Conservation (phyloP, 2,329 filamentous ascomycete species). For the Colletotrichum magnum region DNA sequence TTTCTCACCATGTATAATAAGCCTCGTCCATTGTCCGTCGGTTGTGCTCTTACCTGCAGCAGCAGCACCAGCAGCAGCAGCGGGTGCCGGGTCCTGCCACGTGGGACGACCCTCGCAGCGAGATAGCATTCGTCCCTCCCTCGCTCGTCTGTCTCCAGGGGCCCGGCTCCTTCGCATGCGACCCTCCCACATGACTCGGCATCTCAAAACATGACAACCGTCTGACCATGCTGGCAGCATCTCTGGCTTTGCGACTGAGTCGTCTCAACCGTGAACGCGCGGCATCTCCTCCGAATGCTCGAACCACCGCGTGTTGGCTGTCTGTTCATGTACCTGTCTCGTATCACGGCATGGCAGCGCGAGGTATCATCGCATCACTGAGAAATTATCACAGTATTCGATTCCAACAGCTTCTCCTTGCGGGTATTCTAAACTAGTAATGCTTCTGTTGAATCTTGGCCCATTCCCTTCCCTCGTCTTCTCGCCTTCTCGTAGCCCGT, state of each 20-base stretch:
- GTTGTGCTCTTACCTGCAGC: not conserved
- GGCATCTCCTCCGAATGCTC: not conserved
- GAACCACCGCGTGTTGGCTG: not conserved
- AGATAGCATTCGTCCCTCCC: not conserved
- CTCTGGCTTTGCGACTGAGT: constrained; percentile 5
- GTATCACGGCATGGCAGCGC: not conserved
- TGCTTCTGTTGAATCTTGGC: not conserved
- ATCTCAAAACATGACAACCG: not conserved
- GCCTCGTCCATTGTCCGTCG: not conserved
- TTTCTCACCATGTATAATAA: not conserved
- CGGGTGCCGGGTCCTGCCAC: constrained; percentile 23
- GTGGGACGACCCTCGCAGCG: constrained; percentile 10
- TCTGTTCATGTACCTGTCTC: not conserved
- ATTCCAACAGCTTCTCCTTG: constrained; percentile 8
- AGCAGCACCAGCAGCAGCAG: not conserved
- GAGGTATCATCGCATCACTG: not conserved
- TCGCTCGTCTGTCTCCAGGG: not conserved
- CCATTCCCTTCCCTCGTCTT: not conserved
- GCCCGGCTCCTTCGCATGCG: not conserved
- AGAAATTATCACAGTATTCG: not conserved
- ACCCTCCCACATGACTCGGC: constrained; percentile 23
- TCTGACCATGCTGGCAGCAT: not conserved
- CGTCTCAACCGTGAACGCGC: constrained; percentile 12
- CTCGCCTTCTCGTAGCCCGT: not conserved
- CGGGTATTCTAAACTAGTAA: constrained; percentile 4